phyloP scores from a whole-genome alignment of 257 asterid species.

The Agastache rugosa region DNA sequence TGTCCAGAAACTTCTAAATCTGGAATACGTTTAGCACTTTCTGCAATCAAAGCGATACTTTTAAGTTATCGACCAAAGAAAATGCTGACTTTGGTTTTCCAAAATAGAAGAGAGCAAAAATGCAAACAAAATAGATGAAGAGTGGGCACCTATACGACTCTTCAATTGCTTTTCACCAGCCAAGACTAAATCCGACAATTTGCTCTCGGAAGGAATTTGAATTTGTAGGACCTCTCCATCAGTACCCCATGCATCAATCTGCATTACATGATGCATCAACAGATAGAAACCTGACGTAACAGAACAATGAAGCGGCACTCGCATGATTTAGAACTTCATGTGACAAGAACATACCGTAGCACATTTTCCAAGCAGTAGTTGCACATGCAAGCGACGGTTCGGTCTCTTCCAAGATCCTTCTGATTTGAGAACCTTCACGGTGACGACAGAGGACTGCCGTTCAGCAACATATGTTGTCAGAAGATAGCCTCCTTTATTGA shows the following conservation, averaged over 20 bases:
- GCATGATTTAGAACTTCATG: not conserved
- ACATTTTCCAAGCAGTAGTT: conserved; percentile 69
- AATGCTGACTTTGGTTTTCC: conserved; percentile 1
- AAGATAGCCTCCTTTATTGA: conserved; percentile 61
- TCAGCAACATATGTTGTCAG: conserved; percentile 84
- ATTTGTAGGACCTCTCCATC: conserved; percentile 74
- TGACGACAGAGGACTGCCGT: conserved; percentile 62
- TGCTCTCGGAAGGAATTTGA: conserved; percentile 62
- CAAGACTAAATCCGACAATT: conserved; percentile 51
- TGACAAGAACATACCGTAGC: conserved; percentile 55
- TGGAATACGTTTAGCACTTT: conserved; percentile 63
- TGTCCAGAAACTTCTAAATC: conserved; percentile 60
- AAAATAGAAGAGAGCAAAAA: not conserved
- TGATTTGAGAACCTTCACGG: conserved; percentile 61
- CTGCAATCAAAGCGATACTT: conserved; percentile 51
- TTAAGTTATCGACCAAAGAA: conserved; percentile 11
- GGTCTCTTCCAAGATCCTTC: conserved; percentile 87
- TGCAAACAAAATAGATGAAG: conserved; percentile 24
- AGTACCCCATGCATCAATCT: conserved; percentile 82
- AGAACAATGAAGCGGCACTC: not conserved
- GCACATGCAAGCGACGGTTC: conserved; percentile 72
- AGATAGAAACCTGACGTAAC: conserved; percentile 5
- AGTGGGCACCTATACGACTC: conserved; percentile 57
- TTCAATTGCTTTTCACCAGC: conserved; percentile 58
- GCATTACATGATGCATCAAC: conserved; percentile 10